Evolutionary conservation across 2,329 filamentous ascomycete genomes (phyloP).

Genomic region (Neoscytalidium dimidiatum): DNA sequence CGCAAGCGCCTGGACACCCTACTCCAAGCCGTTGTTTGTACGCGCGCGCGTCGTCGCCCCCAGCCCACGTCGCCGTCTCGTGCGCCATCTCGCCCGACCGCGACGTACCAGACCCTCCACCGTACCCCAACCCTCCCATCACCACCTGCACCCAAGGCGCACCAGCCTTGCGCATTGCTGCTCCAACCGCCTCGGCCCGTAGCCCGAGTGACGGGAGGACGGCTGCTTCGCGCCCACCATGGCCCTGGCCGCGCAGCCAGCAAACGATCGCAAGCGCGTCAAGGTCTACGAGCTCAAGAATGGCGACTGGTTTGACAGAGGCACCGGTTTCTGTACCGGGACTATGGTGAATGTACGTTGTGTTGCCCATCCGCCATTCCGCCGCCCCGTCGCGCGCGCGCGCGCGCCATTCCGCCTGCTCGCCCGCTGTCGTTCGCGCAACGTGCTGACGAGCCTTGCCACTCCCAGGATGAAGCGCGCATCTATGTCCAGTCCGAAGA

Average conservation of each 20-base stretch:
- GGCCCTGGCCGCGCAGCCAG: constrained; percentile 45
- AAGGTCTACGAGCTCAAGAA: constrained; percentile 99
- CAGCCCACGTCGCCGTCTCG: background rate
- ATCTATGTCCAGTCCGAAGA: constrained; percentile 95
- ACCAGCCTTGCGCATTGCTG: background rate
- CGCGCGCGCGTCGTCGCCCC: constrained; percentile 10
- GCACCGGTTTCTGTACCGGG: constrained; percentile 92
- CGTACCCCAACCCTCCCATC: constrained; percentile 22
- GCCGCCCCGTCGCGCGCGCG: background rate
- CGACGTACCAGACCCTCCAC: constrained; percentile 19
- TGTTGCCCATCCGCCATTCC: constrained; percentile 4
- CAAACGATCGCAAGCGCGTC: constrained; percentile 66
- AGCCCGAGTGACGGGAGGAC: constrained; percentile 24
- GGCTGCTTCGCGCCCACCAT: constrained; percentile 28
- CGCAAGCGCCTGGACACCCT: background rate
- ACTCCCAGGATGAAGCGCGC: constrained; percentile 74
- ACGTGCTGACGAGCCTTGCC: constrained; percentile 37
- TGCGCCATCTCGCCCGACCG: constrained; percentile 12
- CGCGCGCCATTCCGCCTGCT: no score
- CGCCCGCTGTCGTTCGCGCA: no score
- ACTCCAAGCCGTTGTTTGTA: constrained; percentile 1
- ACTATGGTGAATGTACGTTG: constrained; percentile 67
- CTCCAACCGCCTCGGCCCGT: constrained; percentile 32
- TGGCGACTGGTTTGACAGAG: constrained; percentile 98
- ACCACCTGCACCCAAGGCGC: background rate